A percentile compares a stretch with the other conserved stretches of the same genome.
Conservation (phyloP, 768 basidiomycete species). For the Hericium alpestre region DNA sequence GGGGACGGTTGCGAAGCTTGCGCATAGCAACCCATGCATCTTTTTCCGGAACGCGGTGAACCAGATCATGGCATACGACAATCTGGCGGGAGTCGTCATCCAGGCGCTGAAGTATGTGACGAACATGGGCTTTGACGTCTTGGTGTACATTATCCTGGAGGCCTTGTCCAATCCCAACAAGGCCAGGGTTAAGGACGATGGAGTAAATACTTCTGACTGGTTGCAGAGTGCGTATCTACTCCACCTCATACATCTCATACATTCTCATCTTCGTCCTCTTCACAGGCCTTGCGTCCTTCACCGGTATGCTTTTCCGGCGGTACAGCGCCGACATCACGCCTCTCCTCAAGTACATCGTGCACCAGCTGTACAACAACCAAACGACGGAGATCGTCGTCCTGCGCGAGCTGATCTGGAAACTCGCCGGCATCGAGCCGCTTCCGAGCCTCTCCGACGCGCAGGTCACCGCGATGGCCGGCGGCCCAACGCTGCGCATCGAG, state of each 20-base stretch:
- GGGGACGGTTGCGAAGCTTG: constrained; percentile 82
- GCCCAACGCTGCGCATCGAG: constrained; percentile 77
- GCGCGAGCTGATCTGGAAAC: constrained; percentile 88
- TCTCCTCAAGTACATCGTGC: constrained; percentile 81
- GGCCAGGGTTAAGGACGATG: constrained; percentile 80
- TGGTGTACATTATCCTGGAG: constrained; percentile 80
- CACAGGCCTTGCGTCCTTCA: constrained; percentile 83
- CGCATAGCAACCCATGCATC: constrained; percentile 88
- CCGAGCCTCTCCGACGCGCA: constrained; percentile 85
- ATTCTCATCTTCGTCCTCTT: constrained; percentile 12
- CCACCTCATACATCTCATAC: too few relatives aligned
- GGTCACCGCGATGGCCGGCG: constrained; percentile 84
- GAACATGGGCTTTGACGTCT: constrained; percentile 88
- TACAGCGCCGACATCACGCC: constrained; percentile 78
- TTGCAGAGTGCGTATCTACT: constrained; percentile 60
- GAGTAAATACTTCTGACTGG: constrained; percentile 86
- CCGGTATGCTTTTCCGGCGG: constrained; percentile 81
- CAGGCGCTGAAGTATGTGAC: constrained; percentile 84
- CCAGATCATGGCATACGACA: constrained; percentile 95
- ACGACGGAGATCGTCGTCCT: constrained; percentile 85
- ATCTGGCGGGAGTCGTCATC: constrained; percentile 81
- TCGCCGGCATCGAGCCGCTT: constrained; percentile 89
- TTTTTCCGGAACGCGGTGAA: constrained; percentile 83
- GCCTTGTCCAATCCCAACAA: constrained; percentile 77
- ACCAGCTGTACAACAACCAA: constrained; percentile 76